Evolutionary conservation across 805 yeast species (phyloP), one percentile per base, ranked within the genome.

Genomic region (Starmera quercuum): DNA sequence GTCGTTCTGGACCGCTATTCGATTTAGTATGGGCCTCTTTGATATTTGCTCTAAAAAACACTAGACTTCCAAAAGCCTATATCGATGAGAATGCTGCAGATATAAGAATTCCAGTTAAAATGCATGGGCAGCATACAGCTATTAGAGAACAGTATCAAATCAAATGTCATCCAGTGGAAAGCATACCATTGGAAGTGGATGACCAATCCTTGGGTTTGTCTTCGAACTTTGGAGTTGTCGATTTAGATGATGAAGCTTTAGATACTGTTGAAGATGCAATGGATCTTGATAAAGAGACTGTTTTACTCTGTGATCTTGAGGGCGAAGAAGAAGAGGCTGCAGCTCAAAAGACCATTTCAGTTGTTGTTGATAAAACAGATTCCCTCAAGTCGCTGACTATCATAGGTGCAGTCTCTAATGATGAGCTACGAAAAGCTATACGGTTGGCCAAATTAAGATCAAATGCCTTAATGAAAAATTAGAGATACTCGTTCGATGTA

Each of bases 291-390:
- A 23, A 30, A 1, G 38, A 53, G 17, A 42, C 71, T 2, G 61
- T 75, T 0, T 46, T 84, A 12, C 53, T 86, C 30, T 77, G 83
- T 1, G 96, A 86, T 51, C 48, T 84, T 26, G 94, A 85, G 52
- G 94, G 94, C 11, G 90, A 82, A 39, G 81, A 87, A 5, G 96
- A 86, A 54, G 94, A 85, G 47, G 49, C 63, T 10, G 66, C 77
- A 21, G 66, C 79, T 3, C 58, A 57, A 29, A 73, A 83, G 28
- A 67, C 75, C 14, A 58, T 84, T 12, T 58, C 65, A 16, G 64
- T 75, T 1, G 64, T 77, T 12, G 44, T 55, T 25, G 48, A 49
- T 27, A 37, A 40, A 20, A 32, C 42, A 17, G 56, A 60, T 3
- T 42, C 45, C 14, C 51, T 72, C 34, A 66, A 62, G 33, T 61